Evolutionary conservation across 2,329 filamentous ascomycete species (phyloP), one percentile per base, ranked within the genome.

Genomic region (Verticillium isaacii): DNA sequence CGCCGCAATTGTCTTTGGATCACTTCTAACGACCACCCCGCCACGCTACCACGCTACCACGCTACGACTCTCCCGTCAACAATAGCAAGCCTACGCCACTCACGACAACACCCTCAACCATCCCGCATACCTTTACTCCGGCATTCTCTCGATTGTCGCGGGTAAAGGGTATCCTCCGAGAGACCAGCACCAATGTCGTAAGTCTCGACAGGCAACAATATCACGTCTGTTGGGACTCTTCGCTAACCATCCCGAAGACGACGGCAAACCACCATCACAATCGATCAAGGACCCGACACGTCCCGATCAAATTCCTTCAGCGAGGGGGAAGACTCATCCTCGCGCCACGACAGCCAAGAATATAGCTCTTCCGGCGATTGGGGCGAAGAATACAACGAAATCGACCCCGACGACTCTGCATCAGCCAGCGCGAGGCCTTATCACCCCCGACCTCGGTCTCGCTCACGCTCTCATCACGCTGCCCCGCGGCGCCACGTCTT

Each of bases 401-500:
- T 86, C 65, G 80, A 83, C 2, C 85, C 85, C 15, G 82, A 80
- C 37, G 85, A 88, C 69, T 87, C 85, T 8, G 85, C 85, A 19
- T 88, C 85, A 45, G 72, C 71, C 36, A 75, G 72, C 65, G 76
- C 72, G 68, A 75, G 69, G 65, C 67, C 70, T 41, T 63, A 60
- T 39, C 29, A 36, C 23, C 41, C 66, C 65, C 37, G 58, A 64
- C 32, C 69, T 62, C 32, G 62, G 5, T 52, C 66, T 56, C 60
- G 59, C 39, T 56, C 71, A 62, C 71, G 74, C 62, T 73, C 73
- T 56, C 66, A 66, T 41, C 67, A 62, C 56, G 76, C 52, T 56
- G 63, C n/a, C 69, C 68, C 57, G 63, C 68, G 52, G 56, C 64
- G 55, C 39, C 67, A 72, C 64, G 58, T 55, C 5, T 19, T 45